phyloP scores from a whole-genome alignment of 225 moss, liverwort and hornwort species.

The Pseudisothecium myosuroides region DNA sequence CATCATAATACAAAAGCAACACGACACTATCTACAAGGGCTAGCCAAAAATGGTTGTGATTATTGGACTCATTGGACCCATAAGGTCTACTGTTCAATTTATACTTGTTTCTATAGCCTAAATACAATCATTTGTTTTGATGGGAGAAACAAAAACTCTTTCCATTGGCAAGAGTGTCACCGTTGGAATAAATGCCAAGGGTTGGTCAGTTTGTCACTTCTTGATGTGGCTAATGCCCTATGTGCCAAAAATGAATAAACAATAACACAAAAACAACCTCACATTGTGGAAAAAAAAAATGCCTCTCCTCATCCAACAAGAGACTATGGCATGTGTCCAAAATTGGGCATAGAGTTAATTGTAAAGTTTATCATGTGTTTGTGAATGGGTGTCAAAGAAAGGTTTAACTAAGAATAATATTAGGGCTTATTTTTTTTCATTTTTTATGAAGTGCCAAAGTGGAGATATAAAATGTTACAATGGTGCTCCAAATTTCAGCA shows the following conservation, averaged over 20 bases:
- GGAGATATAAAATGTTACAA: too few relatives aligned
- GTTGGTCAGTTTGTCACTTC: not conserved
- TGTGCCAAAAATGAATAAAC: not conserved
- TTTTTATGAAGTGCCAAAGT: too few relatives aligned
- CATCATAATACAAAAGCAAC: not conserved
- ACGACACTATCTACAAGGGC: rapidly evolving
- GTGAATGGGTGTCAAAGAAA: too few relatives aligned
- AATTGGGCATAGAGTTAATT: not conserved
- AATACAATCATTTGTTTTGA: not conserved
- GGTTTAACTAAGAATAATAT: too few relatives aligned
- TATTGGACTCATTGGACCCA: rapidly evolving
- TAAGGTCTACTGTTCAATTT: not conserved
- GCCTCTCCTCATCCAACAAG: not conserved
- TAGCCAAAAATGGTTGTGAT: not conserved
- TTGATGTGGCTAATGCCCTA: rapidly evolving
- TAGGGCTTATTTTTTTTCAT: too few relatives aligned
- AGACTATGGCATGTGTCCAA: not conserved
- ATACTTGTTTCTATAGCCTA: not conserved
- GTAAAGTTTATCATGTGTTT: too few relatives aligned
- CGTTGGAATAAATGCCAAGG: not conserved
- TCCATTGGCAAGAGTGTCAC: rapidly evolving
- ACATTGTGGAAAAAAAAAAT: not conserved
- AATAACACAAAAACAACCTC: not conserved
- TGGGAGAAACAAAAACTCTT: not conserved
- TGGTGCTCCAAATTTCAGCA: too few relatives aligned